phyloP scores from a whole-genome alignment of 2,329 filamentous ascomycete genomes.

The Stylonectria norvegica region DNA sequence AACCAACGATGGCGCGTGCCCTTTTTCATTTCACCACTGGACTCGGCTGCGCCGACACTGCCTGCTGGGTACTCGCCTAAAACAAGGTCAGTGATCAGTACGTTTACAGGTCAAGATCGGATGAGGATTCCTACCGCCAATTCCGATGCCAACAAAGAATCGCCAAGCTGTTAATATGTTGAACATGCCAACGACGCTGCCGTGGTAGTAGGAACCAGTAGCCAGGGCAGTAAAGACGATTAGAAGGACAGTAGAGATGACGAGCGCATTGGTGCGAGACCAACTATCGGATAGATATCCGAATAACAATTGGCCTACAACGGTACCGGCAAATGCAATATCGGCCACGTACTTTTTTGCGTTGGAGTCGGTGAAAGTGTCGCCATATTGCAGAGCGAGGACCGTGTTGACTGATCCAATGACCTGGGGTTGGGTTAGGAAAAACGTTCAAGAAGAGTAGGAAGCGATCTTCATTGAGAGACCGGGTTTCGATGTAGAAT shows the following conservation, averaged over 20 bases:
- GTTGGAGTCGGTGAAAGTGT: slow-evolving; percentile 63
- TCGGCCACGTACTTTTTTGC: slow-evolving; percentile 73
- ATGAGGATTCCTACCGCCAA: slow-evolving; percentile 53
- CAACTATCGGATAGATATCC: slow-evolving; percentile 80
- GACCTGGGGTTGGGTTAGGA: slow-evolving; percentile 51
- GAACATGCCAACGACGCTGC: slow-evolving; percentile 67
- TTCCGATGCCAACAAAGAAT: slow-evolving; percentile 78
- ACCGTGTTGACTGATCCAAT: slow-evolving; percentile 86
- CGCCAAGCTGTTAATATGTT: slow-evolving; percentile 75
- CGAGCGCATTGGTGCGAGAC: slow-evolving; percentile 77
- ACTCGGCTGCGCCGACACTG: slow-evolving; percentile 79
- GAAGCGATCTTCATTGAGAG: no score
- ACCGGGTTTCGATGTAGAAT: no score
- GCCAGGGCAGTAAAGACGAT: slow-evolving; percentile 80
- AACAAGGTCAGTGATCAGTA: not conserved
- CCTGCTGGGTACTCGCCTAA: slow-evolving; percentile 76
- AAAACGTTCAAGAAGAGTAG: no score
- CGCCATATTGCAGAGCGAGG: slow-evolving; percentile 64
- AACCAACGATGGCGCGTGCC: slow-evolving; percentile 90
- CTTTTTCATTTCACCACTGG: slow-evolving; percentile 73
- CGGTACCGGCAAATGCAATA: slow-evolving; percentile 84
- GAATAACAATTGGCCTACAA: slow-evolving; percentile 77
- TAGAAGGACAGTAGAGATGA: slow-evolving; percentile 77
- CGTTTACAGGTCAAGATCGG: fast-evolving
- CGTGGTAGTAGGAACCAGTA: slow-evolving; percentile 72